Percentiles rank a stretch among this genome's conserved stretches.
These are phyloP conservation scores for Ciborinia camelliae DNA, from an alignment of 2,329 filamentous ascomycete species.

Conservation along the genomic window DNA sequence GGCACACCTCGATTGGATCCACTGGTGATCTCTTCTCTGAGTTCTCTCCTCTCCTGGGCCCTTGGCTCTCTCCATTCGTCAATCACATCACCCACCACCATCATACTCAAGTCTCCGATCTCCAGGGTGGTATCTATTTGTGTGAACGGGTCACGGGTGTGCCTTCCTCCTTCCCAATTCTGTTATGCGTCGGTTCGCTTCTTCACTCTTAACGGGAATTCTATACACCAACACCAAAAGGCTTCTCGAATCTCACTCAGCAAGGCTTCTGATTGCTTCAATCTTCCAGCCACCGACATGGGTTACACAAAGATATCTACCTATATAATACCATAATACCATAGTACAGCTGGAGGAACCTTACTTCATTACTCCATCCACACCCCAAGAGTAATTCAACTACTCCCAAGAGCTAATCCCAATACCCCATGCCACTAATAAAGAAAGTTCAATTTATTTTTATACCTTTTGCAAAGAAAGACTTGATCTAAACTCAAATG, in stretches of 20 bases:
- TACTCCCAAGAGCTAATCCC: neutral
- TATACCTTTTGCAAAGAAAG: neutral
- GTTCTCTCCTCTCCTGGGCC: no score
- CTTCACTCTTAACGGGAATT: neutral
- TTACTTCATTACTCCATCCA: neutral
- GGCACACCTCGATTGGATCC: neutral
- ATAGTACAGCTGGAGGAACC: no score
- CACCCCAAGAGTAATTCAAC: neutral
- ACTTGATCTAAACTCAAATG: neutral
- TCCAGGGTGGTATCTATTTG: no score
- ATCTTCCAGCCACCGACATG: constrained; percentile 16
- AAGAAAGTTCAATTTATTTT: constrained; percentile 5
- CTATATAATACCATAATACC: no score
- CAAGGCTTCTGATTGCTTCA: constrained; percentile 1
- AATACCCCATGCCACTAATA: constrained; percentile 1
- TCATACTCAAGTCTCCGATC: no score
- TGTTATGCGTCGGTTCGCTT: constrained; percentile 13
- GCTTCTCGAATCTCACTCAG: no score
- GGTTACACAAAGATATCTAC: constrained; percentile 14
- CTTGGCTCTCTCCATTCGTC: no score
- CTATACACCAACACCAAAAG: no score
- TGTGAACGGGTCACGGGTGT: neutral
- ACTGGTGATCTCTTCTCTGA: no score
- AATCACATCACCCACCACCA: no score
- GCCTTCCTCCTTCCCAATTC: constrained; percentile 12